These are phyloP conservation scores for Chlorella sp. DNA, from an alignment of 139 green algal species.

Conservation along the genomic window DNA sequence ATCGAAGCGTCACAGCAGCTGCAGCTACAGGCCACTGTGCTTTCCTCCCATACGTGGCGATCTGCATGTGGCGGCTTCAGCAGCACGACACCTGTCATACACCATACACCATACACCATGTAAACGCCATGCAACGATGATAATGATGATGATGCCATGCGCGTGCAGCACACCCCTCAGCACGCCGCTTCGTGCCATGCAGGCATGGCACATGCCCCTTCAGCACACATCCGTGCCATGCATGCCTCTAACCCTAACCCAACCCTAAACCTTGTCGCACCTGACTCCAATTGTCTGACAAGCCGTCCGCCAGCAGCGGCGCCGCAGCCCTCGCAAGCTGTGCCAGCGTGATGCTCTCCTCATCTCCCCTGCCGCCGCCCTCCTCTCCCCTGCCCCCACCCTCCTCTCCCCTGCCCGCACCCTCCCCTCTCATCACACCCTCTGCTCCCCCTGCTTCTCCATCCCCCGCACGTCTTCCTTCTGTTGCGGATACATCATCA, in stretches of 20 bases:
- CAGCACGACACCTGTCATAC: neutral
- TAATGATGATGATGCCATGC: no score
- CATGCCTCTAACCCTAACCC: neutral
- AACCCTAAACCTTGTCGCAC: constrained; percentile 20
- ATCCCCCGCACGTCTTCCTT: neutral
- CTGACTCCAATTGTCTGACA: constrained; percentile 93
- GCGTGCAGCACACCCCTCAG: neutral
- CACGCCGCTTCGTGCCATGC: neutral
- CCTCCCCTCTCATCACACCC: neutral
- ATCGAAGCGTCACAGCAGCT: neutral
- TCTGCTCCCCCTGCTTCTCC: neutral
- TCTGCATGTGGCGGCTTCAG: neutral
- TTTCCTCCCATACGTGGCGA: neutral
- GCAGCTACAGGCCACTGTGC: neutral
- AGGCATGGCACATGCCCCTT: neutral
- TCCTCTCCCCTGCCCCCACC: neutral
- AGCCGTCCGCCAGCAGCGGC: constrained; percentile 50
- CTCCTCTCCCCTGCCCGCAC: neutral
- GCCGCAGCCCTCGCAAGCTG: constrained; percentile 17
- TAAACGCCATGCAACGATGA: no score
- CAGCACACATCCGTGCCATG: neutral
- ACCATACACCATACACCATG: neutral
- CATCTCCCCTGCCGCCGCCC: neutral
- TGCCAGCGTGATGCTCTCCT: neutral
- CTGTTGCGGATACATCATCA: neutral